Conservation (phyloP, 441 rosid genomes). For the Syzygium syzygioides region DNA sequence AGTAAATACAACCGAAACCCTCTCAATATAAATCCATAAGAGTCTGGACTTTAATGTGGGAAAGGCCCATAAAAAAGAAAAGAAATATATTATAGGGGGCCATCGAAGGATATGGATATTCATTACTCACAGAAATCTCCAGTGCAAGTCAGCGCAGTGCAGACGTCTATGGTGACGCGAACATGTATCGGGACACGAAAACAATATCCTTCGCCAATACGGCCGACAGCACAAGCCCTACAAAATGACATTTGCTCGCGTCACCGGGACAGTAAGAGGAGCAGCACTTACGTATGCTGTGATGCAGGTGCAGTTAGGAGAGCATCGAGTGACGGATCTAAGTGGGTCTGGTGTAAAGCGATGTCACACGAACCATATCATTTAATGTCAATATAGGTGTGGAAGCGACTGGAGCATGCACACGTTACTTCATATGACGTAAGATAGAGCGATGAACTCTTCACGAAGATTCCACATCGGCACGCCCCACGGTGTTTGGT, state of each 20-base stretch:
- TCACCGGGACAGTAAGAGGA: neutral
- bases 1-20: neutral
- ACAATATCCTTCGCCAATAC: neutral
- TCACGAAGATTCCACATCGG: neutral
- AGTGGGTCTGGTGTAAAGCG: neutral
- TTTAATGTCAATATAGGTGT: neutral
- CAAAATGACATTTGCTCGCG: neutral
- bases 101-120: neutral
- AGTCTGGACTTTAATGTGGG: neutral
- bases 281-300: neutral
- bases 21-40: neutral
- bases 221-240: neutral
- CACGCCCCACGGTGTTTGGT: neutral
- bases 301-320: neutral
- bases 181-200: neutral
- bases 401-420: neutral
- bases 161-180: neutral
- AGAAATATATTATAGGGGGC: neutral
- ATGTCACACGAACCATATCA: neutral
- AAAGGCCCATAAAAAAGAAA: neutral
- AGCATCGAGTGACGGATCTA: neutral
- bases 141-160: neutral
- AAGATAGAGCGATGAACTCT: neutral
- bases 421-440: neutral
- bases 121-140: neutral